phyloP scores from a whole-genome alignment of 106 monocot genomes.

The Dendrobium chrysotoxum region DNA sequence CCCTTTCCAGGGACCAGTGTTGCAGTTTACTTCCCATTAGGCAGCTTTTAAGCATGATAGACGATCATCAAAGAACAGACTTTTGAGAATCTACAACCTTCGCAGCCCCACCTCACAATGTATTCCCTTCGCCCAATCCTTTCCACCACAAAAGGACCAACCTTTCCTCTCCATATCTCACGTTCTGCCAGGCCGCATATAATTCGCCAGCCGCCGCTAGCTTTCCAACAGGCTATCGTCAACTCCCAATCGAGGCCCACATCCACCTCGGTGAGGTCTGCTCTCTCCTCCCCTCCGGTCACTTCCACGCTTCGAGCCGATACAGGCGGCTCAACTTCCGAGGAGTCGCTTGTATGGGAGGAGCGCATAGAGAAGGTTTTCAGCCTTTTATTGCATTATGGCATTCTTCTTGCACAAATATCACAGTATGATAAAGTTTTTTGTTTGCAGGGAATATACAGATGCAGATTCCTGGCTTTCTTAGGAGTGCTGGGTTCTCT shows the following conservation, averaged over 20 bases:
- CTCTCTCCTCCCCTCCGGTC: background rate
- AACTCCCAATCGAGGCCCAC: background rate
- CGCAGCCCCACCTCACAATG: background rate
- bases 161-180: background rate
- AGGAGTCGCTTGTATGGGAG: background rate
- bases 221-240: slow-evolving; percentile 1
- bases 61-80: background rate
- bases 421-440: background rate
- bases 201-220: background rate
- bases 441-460: slow-evolving; percentile 38
- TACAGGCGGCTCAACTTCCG: background rate
- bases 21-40: too few relatives aligned
- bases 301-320: background rate
- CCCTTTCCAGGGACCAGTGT: too few relatives aligned
- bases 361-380: slow-evolving; percentile 13
- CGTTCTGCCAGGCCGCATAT: background rate
- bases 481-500: slow-evolving; percentile 54
- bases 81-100: background rate
- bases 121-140: background rate
- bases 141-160: background rate
- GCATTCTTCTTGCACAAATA: background rate
- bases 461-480: slow-evolving; percentile 52
- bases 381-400: too few relatives aligned
- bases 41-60: too few relatives aligned
- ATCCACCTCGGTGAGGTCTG: background rate